Evolutionary conservation across 2,329 filamentous ascomycete genomes (phyloP).

Genomic region (Aspergillus awamori): DNA sequence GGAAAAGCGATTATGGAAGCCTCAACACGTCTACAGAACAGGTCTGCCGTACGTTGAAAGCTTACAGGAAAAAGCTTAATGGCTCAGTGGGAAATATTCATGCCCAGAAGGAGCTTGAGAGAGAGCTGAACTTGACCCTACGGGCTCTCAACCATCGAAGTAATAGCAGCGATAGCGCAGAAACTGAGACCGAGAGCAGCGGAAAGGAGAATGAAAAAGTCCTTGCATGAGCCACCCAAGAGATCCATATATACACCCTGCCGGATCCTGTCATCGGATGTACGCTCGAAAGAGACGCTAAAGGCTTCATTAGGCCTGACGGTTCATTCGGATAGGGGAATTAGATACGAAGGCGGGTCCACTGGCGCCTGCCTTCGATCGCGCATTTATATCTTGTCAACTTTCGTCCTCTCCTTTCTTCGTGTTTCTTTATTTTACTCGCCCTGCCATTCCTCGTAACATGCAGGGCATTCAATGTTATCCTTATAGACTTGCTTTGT

Average conservation of each 20-base stretch:
- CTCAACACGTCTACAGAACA: conserved; percentile 59
- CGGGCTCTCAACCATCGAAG: conserved; percentile 36
- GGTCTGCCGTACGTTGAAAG: conserved; percentile 58
- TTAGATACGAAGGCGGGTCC: conserved; percentile 14
- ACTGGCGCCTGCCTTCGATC: neutral
- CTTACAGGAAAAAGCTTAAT: conserved; percentile 62
- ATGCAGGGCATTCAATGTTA: neutral
- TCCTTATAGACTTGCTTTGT: conserved; percentile 10
- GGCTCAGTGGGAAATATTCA: conserved; percentile 53
- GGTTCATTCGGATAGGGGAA: conserved; percentile 33
- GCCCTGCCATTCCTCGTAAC: neutral
- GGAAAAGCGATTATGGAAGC: conserved; percentile 49
- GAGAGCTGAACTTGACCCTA: conserved; percentile 55
- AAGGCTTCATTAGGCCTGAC: conserved; percentile 37
- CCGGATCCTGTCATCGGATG: conserved; percentile 40
- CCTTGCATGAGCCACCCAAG: conserved; percentile 24
- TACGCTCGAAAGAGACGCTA: conserved; percentile 29
- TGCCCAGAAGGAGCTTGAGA: conserved; percentile 57
- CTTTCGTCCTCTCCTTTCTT: neutral
- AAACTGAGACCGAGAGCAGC: conserved; percentile 44
- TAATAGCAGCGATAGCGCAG: conserved; percentile 33
- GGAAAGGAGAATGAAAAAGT: conserved; percentile 39
- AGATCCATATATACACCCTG: conserved; percentile 33
- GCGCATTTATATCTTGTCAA: conserved; percentile 7
- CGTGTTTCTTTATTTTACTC: conserved; percentile 2